Evolutionary conservation across 257 asterid species (phyloP).

Genomic region (Petrea volubilis): DNA sequence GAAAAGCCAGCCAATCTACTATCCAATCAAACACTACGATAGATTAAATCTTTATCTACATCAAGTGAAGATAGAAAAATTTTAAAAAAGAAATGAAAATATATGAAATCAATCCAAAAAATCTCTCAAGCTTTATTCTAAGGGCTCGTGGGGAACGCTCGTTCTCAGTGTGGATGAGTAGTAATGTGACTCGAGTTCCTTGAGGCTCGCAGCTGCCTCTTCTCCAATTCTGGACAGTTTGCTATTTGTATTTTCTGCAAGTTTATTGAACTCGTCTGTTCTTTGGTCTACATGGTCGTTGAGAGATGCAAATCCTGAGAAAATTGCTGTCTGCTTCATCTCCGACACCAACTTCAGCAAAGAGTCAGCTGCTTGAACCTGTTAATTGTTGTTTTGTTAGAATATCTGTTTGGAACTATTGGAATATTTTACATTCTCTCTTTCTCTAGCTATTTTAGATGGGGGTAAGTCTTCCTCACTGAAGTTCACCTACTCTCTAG

Average conservation of each 20-base stretch:
- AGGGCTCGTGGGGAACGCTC: slow-evolving; percentile 21
- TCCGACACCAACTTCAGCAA: slow-evolving; percentile 93
- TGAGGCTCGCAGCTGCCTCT: slow-evolving; percentile 79
- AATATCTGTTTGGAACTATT: no score
- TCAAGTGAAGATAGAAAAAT: not conserved
- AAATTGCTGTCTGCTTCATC: slow-evolving; percentile 83
- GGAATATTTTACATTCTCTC: no score
- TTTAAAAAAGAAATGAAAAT: no score
- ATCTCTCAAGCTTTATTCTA: not conserved
- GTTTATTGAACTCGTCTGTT: slow-evolving; percentile 62
- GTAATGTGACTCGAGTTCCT: slow-evolving; percentile 78
- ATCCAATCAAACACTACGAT: no score
- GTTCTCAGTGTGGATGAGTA: slow-evolving; percentile 62
- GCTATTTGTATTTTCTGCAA: slow-evolving; percentile 57
- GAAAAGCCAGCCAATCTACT: no score
- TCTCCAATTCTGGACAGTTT: slow-evolving; percentile 68
- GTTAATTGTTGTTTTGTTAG: slow-evolving; percentile 10
- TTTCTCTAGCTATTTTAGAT: no score
- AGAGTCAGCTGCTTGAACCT: slow-evolving; percentile 89
- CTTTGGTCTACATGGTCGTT: slow-evolving; percentile 91
- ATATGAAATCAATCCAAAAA: not conserved
- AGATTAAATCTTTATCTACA: no score
- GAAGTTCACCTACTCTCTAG: no score
- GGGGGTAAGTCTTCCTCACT: no score
- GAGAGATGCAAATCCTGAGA: slow-evolving; percentile 87